These are phyloP conservation scores for Cryptosporidium meleagridis DNA, from an alignment of 169 alveolate species.

Conservation along the genomic window DNA sequence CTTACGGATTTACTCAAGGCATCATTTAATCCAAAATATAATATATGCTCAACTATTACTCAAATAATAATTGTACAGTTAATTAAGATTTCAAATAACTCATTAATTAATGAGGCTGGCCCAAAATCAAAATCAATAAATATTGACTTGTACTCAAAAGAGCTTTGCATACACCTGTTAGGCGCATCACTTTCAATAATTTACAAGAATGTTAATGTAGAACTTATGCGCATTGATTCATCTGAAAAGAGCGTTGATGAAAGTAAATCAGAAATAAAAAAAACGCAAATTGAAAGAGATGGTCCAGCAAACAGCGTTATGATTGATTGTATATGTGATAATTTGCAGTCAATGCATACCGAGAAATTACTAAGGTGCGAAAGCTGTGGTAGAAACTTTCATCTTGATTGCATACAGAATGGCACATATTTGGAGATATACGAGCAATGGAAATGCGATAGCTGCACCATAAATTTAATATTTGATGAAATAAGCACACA, in stretches of 20 bases:
- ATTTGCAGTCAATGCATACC: not conserved
- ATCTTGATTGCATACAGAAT: slow-evolving; percentile 9
- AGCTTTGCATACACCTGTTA: slow-evolving; percentile 32
- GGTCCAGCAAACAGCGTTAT: not conserved
- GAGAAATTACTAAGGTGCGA: not conserved
- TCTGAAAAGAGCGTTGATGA: not conserved
- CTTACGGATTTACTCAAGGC: slow-evolving; percentile 55
- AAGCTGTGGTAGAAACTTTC: slow-evolving; percentile 19
- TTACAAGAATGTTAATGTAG: not conserved
- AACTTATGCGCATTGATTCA: not conserved
- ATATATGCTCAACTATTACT: slow-evolving; percentile 27
- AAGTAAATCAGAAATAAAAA: not conserved
- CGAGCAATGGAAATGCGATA: slow-evolving; percentile 60
- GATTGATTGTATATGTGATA: slow-evolving; percentile 14
- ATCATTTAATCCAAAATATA: slow-evolving; percentile 49
- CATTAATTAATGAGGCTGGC: slow-evolving; percentile 3
- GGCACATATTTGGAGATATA: slow-evolving; percentile 20
- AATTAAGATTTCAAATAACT: slow-evolving; percentile 48
- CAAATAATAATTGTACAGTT: slow-evolving; percentile 22
- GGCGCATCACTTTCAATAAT: slow-evolving; percentile 47
- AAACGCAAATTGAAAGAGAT: not conserved
- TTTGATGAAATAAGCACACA: slow-evolving; percentile 12
- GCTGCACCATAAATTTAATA: slow-evolving; percentile 16
- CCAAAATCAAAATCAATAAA: not conserved
- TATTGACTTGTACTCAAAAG: slow-evolving; percentile 45